These are phyloP conservation scores for Millerozyma miso DNA, from an alignment of 805 yeast genomes.

Conservation along the genomic window DNA sequence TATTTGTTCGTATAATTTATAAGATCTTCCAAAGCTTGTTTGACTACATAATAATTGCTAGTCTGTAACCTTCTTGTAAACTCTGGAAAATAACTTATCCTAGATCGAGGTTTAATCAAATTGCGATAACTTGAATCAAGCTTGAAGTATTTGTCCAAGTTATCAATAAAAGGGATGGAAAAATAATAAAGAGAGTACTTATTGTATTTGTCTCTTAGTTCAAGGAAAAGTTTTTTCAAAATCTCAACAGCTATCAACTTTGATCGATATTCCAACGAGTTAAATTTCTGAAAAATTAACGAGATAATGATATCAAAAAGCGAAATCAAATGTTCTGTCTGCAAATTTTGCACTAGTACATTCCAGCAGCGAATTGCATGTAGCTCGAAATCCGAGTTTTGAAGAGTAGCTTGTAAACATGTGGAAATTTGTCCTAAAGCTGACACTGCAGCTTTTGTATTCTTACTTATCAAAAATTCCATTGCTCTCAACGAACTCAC, in stretches of 20 bases:
- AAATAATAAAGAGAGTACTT: slow-evolving; percentile 50
- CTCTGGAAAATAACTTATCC: slow-evolving; percentile 41
- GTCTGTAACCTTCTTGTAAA: slow-evolving; percentile 53
- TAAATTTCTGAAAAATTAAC: slow-evolving; percentile 66
- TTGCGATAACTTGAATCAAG: slow-evolving; percentile 19
- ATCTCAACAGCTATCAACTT: slow-evolving; percentile 50
- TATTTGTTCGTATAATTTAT: slow-evolving; percentile 47
- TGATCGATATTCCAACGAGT: slow-evolving; percentile 43
- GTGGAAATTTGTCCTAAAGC: slow-evolving; percentile 84
- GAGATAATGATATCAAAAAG: slow-evolving; percentile 74
- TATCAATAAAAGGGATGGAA: slow-evolving; percentile 45
- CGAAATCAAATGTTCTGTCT: slow-evolving; percentile 53
- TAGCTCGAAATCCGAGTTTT: slow-evolving; percentile 53
- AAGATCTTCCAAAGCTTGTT: slow-evolving; percentile 67
- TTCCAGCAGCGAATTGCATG: slow-evolving; percentile 69
- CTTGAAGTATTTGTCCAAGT: slow-evolving; percentile 24
- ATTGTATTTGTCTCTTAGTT: slow-evolving; percentile 27
- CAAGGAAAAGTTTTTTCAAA: slow-evolving; percentile 33
- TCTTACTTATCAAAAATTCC: slow-evolving; percentile 54
- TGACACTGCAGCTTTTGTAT: slow-evolving; percentile 48
- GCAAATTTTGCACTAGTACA: slow-evolving; percentile 53
- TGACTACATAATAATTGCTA: slow-evolving; percentile 66
- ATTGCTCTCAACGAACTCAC: slow-evolving; percentile 70
- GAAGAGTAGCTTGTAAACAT: slow-evolving; percentile 76
- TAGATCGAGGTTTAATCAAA: slow-evolving; percentile 28